phyloP scores from a whole-genome alignment of 352 stramenopile species.

The Phytophthora syringae region DNA sequence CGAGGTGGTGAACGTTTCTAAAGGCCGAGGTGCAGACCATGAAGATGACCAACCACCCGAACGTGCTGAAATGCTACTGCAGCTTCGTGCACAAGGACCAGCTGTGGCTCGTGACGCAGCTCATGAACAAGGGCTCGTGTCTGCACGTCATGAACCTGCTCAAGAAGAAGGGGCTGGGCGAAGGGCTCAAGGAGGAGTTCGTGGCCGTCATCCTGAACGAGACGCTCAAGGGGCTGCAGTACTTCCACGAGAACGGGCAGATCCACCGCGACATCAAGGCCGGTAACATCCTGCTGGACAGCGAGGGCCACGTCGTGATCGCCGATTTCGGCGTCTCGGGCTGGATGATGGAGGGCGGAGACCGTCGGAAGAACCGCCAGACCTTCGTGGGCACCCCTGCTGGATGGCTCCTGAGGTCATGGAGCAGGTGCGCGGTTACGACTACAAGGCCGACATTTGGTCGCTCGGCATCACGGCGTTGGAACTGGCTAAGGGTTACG shows the following conservation, averaged over 20 bases:
- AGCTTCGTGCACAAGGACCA: conserved; percentile 97
- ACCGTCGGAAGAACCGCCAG: conserved; percentile 93
- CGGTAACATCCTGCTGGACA: conserved; percentile 96
- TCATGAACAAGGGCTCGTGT: conserved; percentile 99
- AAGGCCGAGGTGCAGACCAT: conserved; percentile 98
- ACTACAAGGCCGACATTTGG: conserved; percentile 99
- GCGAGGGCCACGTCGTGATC: conserved; percentile 95
- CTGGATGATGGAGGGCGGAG: conserved; percentile 97
- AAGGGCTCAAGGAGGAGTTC: conserved; percentile 94
- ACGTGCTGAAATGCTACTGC: conserved; percentile 98
- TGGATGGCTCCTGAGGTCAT: conserved; percentile 96
- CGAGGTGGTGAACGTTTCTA: too few species aligned
- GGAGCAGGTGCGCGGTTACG: conserved; percentile 91
- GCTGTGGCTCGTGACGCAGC: conserved; percentile 98
- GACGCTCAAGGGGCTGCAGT: conserved; percentile 97
- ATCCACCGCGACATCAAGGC: conserved; percentile 99
- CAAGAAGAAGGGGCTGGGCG: conserved; percentile 90
- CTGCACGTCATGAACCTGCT: conserved; percentile 97
- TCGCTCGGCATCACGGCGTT: conserved; percentile 98
- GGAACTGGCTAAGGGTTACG: conserved; percentile 98
- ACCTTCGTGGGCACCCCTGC: conserved; percentile 99
- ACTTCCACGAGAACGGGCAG: conserved; percentile 99
- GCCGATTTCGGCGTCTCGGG: conserved; percentile 99
- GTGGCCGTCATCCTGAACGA: conserved; percentile 98
- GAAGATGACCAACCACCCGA: conserved; percentile 98